Base-by-base conservation (phyloP, 2,329 filamentous ascomycete genomes). In the Paracorniculantispora psalliotae region DNA sequence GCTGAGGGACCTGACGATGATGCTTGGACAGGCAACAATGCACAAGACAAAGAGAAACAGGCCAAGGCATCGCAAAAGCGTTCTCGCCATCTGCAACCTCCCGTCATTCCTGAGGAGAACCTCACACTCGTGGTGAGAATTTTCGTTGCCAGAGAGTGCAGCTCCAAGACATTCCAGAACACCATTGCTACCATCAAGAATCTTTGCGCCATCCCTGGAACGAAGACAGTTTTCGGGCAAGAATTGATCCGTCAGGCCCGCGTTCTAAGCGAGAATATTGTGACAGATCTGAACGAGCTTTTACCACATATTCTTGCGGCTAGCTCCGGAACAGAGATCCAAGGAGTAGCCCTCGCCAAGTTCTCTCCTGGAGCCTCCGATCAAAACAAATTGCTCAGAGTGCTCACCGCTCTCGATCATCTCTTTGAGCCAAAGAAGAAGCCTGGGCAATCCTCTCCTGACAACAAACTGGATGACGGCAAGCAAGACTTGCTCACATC, bases 101-200 rank as follows among this genome's bases (percentile, higher is more conserved):
- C 94, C 0, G 81, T 92, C 47, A 88, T 99, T 57, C 92, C 94
- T 5, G 86, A 93, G 30, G 84, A 92, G 69, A 97, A 97, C 70
- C 82, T 99, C 59, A 90, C 90, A 60, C 80, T 97, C 59, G 92
- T 99, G n/a, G 90, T 97, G 66, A 94, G 94, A 71, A 96, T 99
- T 59, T 90, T 99, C 64, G 91, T 96, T 46, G 93, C 93, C 63
- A 89, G 92, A 51, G 94, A 99, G 73, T 99, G 94, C 75, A 96
- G 91, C 69, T 92, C 91, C 63, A 97, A 96, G 79, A 97, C 94
- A 0, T 99, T 99, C 81, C 90, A 94, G 70, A 96, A 97, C 73
- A 97, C 94, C 0, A 83, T 99, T 57, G 94, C 93, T 17, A 96
- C 96, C n/a, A 96, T 99, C 79, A 97, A 96, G 77, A 97, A 97